These are phyloP conservation scores for Bolboschoenoplectus hybrid DNA, from an alignment of 202 grass and related monocot genomes.

Conservation along the genomic window DNA sequence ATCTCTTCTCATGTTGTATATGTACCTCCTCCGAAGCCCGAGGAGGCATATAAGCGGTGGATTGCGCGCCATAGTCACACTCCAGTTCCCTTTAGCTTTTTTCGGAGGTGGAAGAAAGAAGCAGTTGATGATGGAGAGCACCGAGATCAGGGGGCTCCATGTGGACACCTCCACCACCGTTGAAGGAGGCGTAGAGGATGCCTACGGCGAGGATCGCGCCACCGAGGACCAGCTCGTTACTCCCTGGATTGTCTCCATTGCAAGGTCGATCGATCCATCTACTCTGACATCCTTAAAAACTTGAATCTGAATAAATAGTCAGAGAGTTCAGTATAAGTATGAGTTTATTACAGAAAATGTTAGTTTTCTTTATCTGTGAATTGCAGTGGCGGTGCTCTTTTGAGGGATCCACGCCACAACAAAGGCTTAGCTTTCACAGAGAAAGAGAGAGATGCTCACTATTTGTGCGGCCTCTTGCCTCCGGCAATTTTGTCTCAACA, in stretches of 20 bases:
- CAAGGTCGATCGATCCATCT: slow-evolving; percentile 46
- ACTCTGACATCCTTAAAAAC: neutral
- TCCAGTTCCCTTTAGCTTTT: neutral
- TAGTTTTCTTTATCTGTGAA: neutral
- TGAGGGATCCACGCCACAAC: slow-evolving; percentile 91
- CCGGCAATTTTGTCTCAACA: slow-evolving; percentile 62
- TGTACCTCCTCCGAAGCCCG: neutral
- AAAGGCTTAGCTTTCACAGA: slow-evolving; percentile 91
- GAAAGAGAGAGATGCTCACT: slow-evolving; percentile 92
- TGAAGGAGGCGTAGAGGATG: slow-evolving; percentile 78
- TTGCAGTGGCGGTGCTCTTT: slow-evolving; percentile 67
- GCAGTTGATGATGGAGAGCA: slow-evolving; percentile 21
- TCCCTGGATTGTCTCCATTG: slow-evolving; percentile 75
- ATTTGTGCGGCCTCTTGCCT: slow-evolving; percentile 79
- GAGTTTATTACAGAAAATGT: slow-evolving; percentile 4
- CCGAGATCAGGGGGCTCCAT: slow-evolving; percentile 41
- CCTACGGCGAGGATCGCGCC: slow-evolving; percentile 89
- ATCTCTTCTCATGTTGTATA: neutral
- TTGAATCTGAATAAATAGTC: neutral
- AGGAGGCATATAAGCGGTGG: slow-evolving; percentile 7
- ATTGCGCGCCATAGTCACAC: neutral
- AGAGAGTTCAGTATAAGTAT: neutral
- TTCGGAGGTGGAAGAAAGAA: neutral
- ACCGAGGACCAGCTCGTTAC: slow-evolving; percentile 83
- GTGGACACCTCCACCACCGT: slow-evolving; percentile 43